A percentile compares a stretch with the other conserved stretches of the same genome.
These are phyloP conservation scores for Lathyrus sativus DNA, from an alignment of 306 rosid genomes.

Conservation along the genomic window DNA sequence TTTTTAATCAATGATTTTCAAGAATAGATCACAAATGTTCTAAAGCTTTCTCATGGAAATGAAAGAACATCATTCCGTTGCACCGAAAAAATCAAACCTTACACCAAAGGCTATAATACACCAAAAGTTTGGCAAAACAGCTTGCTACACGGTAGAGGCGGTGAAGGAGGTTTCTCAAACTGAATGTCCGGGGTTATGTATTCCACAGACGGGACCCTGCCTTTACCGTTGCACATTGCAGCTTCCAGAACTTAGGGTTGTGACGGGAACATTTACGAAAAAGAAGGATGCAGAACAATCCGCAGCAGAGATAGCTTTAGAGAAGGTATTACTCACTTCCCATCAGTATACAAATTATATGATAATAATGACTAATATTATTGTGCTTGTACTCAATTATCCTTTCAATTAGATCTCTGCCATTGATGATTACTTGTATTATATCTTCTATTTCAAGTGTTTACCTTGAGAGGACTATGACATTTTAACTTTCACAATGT, in stretches of 20 bases:
- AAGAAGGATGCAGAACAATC: conserved; percentile 97
- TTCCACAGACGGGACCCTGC: conserved; percentile 63
- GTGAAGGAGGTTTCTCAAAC: conserved; percentile 57
- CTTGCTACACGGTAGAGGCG: conserved; percentile 70
- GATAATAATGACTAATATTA: conserved; percentile 16
- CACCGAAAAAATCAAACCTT: conserved; percentile 41
- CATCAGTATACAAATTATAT: conserved; percentile 22
- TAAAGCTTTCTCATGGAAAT: conserved; percentile 55
- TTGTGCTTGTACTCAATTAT: conserved; percentile 2
- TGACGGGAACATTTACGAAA: conserved; percentile 71
- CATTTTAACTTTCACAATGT: conserved; percentile 21
- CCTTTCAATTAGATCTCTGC: neutral
- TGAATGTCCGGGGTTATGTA: conserved; percentile 74
- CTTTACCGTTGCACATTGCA: conserved; percentile 76
- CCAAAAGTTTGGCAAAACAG: conserved; percentile 65
- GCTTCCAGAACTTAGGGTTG: conserved; percentile 73
- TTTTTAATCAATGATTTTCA: conserved; percentile 19
- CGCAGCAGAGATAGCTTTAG: conserved; percentile 84
- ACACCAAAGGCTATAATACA: conserved; percentile 77
- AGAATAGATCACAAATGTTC: conserved; percentile 36
- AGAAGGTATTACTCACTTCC: conserved; percentile 59
- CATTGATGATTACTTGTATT: neutral
- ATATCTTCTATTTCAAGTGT: conserved; percentile 26
- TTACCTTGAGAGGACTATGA: conserved; percentile 9
- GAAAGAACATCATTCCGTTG: conserved; percentile 38